Conservation (phyloP, 352 stramenopile species). For the Globisporangium ultimum region DNA sequence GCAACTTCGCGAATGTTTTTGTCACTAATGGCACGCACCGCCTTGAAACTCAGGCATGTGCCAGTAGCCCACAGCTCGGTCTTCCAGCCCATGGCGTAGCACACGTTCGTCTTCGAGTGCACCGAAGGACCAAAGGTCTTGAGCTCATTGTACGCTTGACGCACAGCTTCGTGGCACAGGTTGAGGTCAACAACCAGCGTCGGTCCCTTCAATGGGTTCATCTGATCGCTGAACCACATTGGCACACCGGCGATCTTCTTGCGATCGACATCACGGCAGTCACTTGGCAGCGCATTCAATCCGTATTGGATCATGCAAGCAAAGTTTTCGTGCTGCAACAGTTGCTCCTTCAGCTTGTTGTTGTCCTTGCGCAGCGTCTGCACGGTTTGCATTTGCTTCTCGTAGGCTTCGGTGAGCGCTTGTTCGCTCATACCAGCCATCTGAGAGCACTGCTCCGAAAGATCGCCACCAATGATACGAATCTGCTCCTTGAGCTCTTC, state of each 20-base stretch:
- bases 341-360: slow-evolving; percentile 80
- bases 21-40: slow-evolving; percentile 54
- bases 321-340: slow-evolving; percentile 84
- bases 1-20: slow-evolving; percentile 74
- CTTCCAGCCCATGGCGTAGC: slow-evolving; percentile 84
- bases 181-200: slow-evolving; percentile 77
- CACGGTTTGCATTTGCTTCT: slow-evolving; percentile 81
- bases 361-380: slow-evolving; percentile 81
- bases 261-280: slow-evolving; percentile 71
- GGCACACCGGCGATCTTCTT: slow-evolving; percentile 72
- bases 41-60: slow-evolving; percentile 76
- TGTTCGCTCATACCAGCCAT: slow-evolving; percentile 82
- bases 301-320: slow-evolving; percentile 83
- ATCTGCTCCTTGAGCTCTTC: slow-evolving; percentile 84
- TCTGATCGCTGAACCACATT: slow-evolving; percentile 82
- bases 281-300: slow-evolving; percentile 69
- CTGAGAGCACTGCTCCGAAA: slow-evolving; percentile 76
- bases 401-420: slow-evolving; percentile 70
- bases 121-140: slow-evolving; percentile 70
- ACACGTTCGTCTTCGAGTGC: slow-evolving; percentile 84
- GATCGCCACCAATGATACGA: slow-evolving; percentile 72
- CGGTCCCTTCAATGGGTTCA: slow-evolving; percentile 70
- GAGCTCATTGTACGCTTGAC: slow-evolving; percentile 75
- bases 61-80: slow-evolving; percentile 76
- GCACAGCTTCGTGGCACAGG: slow-evolving; percentile 73